A percentile compares a stretch with the other conserved stretches of the same genome.
Evolutionary conservation across 2,329 filamentous ascomycete genomes (phyloP).

Genomic region (Diaporthe longicolla): DNA sequence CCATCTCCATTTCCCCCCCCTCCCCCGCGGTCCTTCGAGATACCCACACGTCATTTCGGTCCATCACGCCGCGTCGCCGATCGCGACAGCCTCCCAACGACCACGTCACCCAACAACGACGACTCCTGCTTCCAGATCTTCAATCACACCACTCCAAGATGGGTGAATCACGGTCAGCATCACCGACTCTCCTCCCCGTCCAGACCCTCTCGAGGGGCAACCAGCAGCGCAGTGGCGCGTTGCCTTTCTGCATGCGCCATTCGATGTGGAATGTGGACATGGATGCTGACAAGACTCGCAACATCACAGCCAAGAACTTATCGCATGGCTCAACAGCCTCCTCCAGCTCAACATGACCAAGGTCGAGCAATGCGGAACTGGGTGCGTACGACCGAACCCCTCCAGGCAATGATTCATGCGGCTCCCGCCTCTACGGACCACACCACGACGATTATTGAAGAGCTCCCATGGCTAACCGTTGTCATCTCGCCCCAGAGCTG

Average conservation of each 20-base stretch:
- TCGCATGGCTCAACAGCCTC: slow-evolving; percentile 97
- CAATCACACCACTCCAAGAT: slow-evolving; percentile 57
- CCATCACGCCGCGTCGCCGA: not conserved
- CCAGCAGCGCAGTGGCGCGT: not conserved
- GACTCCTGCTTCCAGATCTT: slow-evolving; percentile 30
- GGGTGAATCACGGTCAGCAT: slow-evolving; percentile 73
- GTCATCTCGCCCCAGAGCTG: slow-evolving; percentile 73
- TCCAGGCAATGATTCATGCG: not conserved
- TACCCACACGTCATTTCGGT: slow-evolving; percentile 38
- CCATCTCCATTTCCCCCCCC: too few relatives aligned
- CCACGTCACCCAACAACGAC: not conserved
- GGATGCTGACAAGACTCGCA: slow-evolving; percentile 30
- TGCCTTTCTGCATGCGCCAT: not conserved
- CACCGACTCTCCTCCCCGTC: not conserved
- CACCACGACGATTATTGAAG: slow-evolving; percentile 32
- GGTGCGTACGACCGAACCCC: slow-evolving; percentile 69
- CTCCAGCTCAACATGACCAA: slow-evolving; percentile 98
- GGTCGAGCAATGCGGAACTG: slow-evolving; percentile 98
- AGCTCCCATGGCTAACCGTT: not conserved
- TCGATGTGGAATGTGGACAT: not conserved
- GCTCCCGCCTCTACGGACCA: slow-evolving; percentile 48
- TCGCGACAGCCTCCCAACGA: slow-evolving; percentile 34
- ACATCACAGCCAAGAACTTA: slow-evolving; percentile 85
- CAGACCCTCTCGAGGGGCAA: not conserved
- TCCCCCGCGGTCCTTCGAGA: slow-evolving; percentile 33